Evolutionary conservation across 2,329 filamentous ascomycete genomes (phyloP), one percentile per base, ranked within the genome.

Genomic region (Paraconiothyrium sp.): DNA sequence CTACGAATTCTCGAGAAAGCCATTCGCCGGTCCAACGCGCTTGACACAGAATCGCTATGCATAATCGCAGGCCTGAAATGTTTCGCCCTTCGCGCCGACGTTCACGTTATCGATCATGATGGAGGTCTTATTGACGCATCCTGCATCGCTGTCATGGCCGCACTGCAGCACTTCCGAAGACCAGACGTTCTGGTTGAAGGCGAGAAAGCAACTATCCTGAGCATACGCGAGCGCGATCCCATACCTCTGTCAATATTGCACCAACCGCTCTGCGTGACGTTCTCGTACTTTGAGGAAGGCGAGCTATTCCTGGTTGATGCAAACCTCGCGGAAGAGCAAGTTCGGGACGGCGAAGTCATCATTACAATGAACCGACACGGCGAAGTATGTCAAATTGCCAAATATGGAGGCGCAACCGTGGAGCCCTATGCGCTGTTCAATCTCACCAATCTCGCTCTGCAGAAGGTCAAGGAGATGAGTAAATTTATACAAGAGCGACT

Each of bases 1-100:
- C 32, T 93, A 10, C 90, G 94, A 37, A 87, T 95, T 46, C 89
- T 99, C 22, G 95, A 99, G 79, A 97, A 97, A 81, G 94, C 95
- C 9, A 89, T 98, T 63, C 93, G 95, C 46, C 90, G 95, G 62
- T 97, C 94, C 1, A 91, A 91, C 69, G 94, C 95, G 7, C 88
- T 99, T 44, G 94, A 98, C 78, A 97, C 94, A 37, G 95, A 99
- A 80, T 97, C 94, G 4, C 86, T 99, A 48, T 99, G 95, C 79
- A 92, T 99, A 24, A 85, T 97, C 32, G 93, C 95, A 11, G 94
- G 92, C 8, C 85, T 91, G 62, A 97, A 96, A 79, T 95, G 92
- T 82, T 99, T 95, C 89, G 91, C 91, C 63, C 86, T 99, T 65
- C 89, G 94, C 60, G 94, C 92, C 22, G 94, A 98, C 77, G 87